phyloP scores from a whole-genome alignment of 768 basidiomycete genomes.

The Cystofilobasidium capitatum region DNA sequence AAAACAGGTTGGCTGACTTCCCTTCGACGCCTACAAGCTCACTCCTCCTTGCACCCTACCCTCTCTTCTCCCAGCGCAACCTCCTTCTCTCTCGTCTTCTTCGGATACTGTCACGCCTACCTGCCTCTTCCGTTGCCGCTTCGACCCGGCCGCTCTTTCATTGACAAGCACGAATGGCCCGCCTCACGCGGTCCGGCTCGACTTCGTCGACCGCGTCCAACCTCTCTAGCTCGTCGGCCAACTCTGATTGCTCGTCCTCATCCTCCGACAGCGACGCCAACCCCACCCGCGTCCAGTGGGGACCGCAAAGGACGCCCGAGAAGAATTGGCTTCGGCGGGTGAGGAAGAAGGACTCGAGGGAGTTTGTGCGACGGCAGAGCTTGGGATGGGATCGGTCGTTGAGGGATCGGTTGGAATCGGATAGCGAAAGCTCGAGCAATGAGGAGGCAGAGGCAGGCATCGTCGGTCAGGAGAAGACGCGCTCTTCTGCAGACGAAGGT shows the following conservation, averaged over 20 bases:
- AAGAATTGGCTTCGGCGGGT: slow-evolving; percentile 10
- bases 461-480: neutral
- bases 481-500: neutral
- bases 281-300: slow-evolving; percentile 17
- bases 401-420: slow-evolving; percentile 13
- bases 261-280: slow-evolving; percentile 23
- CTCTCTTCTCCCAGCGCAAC: neutral
- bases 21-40: neutral
- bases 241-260: slow-evolving; percentile 12
- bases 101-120: neutral
- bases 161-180: neutral
- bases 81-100: neutral
- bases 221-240: neutral
- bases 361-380: slow-evolving; percentile 21
- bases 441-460: neutral
- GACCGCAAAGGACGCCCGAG: slow-evolving; percentile 18
- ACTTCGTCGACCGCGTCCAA: slow-evolving; percentile 11
- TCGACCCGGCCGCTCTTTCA: no score
- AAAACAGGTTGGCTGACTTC: neutral
- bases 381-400: slow-evolving; percentile 9
- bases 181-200: neutral
- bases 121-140: neutral
- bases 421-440: neutral
- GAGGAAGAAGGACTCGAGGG: slow-evolving; percentile 20
- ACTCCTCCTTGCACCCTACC: neutral